phyloP scores from a whole-genome alignment of 768 basidiomycete species.

The Hericium erinaceus region DNA sequence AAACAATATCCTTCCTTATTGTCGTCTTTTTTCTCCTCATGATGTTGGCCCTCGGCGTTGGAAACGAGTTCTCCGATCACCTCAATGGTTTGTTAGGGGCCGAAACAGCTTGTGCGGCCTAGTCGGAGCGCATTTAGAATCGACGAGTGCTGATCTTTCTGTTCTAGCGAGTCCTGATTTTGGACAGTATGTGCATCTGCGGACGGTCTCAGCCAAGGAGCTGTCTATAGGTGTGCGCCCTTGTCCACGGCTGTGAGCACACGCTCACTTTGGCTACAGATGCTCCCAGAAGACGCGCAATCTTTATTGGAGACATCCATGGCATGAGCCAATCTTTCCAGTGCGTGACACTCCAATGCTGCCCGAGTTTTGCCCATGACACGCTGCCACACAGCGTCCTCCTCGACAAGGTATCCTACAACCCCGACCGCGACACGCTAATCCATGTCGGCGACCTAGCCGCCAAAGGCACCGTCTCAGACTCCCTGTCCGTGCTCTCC shows the following conservation, averaged over 20 bases:
- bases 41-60: constrained; percentile 28
- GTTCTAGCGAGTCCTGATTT: constrained; percentile 45
- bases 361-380: background rate
- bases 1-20: constrained; percentile 25
- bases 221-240: constrained; percentile 42
- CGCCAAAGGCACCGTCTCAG: constrained; percentile 52
- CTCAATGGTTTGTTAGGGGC: constrained; percentile 4
- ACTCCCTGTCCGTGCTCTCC: constrained; percentile 53
- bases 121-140: background rate
- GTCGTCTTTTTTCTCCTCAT: constrained; percentile 35
- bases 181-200: constrained; percentile 33
- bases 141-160: background rate
- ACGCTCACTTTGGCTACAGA: constrained; percentile 25
- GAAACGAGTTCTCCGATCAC: constrained; percentile 14
- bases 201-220: constrained; percentile 34
- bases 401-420: constrained; percentile 51
- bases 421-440: constrained; percentile 52
- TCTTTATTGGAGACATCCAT: constrained; percentile 86
- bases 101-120: constrained; percentile 8
- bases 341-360: constrained; percentile 30
- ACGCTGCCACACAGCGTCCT: constrained; percentile 39
- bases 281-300: constrained; percentile 42
- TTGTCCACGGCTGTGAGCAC: constrained; percentile 2
- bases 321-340: constrained; percentile 63
- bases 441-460: constrained; percentile 81